Conservation (phyloP, 441 rosid genomes). For the Metrosideros polymorpha region DNA sequence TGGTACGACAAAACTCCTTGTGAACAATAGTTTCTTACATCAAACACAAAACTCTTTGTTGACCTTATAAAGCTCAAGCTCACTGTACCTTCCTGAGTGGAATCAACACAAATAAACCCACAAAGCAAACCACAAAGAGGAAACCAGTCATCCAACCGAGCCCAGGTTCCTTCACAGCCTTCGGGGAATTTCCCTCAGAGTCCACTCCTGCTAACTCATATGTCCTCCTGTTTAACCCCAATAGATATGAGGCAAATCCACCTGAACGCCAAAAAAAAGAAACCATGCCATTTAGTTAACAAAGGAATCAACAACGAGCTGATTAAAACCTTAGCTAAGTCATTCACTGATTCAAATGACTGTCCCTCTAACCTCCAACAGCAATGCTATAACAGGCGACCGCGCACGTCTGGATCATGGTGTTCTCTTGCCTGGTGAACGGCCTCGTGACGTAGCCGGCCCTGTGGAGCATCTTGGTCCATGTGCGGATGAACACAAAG, state of each 20-base stretch:
- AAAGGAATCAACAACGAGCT: background rate
- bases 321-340: background rate
- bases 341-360: background rate
- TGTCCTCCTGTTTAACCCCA: conserved; percentile 70
- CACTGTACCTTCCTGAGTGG: conserved; percentile 76
- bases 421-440: conserved; percentile 84
- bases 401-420: conserved; percentile 81
- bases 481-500: conserved; percentile 58
- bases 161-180: conserved; percentile 69
- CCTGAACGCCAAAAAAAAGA: conserved; percentile 28
- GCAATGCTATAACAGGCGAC: conserved; percentile 92
- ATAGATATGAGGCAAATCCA: conserved; percentile 84
- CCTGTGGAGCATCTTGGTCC: conserved; percentile 68
- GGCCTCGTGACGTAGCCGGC: conserved; percentile 60
- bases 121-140: conserved; percentile 67
- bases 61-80: background rate
- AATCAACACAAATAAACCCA: conserved; percentile 78
- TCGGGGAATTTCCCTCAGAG: conserved; percentile 49
- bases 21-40: background rate
- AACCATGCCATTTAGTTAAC: background rate
- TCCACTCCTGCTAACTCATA: conserved; percentile 56
- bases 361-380: conserved; percentile 46
- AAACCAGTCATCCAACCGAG: conserved; percentile 88
- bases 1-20: conserved; percentile 3
- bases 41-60: background rate